These are phyloP conservation scores for Hyphopichia homilentoma DNA, from an alignment of 805 yeast species.

Conservation along the genomic window DNA sequence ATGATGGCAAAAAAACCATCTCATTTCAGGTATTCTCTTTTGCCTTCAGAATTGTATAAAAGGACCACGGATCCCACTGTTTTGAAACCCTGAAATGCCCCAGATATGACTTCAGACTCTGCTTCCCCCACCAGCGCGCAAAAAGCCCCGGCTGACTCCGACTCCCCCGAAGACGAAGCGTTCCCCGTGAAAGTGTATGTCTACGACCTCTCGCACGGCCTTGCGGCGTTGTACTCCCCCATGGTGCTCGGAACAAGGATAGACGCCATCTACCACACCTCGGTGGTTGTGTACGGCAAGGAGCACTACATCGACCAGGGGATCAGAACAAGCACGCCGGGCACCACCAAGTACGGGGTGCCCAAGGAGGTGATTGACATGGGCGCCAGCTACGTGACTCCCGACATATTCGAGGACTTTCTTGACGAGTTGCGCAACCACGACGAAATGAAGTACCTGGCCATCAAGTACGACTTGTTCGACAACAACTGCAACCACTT, in stretches of 20 bases:
- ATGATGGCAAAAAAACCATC: constrained; percentile 1
- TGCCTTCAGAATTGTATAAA: too few relatives aligned
- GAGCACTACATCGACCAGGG: constrained; percentile 64
- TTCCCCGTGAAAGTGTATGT: constrained; percentile 52
- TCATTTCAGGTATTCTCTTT: too few relatives aligned
- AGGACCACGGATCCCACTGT: too few relatives aligned
- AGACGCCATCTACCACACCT: constrained; percentile 68
- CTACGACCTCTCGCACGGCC: constrained; percentile 60
- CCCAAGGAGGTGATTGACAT: constrained; percentile 50
- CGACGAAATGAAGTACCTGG: constrained; percentile 39
- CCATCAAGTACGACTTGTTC: constrained; percentile 52
- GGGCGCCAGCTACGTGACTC: constrained; percentile 51
- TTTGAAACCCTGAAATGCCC: too few relatives aligned
- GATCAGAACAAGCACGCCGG: constrained; percentile 44
- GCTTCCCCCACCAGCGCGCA: too few relatives aligned
- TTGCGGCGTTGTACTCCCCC: constrained; percentile 50
- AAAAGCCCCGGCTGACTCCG: too few relatives aligned
- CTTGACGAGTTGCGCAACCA: constrained; percentile 43
- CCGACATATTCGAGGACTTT: constrained; percentile 52
- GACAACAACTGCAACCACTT: constrained; percentile 69
- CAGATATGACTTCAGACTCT: too few relatives aligned
- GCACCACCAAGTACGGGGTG: constrained; percentile 54
- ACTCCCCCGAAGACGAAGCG: constrained; percentile 22
- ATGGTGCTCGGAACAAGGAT: constrained; percentile 49
- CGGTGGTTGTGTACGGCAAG: constrained; percentile 48